A percentile compares a stretch with the other conserved stretches of the same genome.
phyloP scores from a whole-genome alignment of 2,329 filamentous ascomycete species.

The Scorias spongiosa region DNA sequence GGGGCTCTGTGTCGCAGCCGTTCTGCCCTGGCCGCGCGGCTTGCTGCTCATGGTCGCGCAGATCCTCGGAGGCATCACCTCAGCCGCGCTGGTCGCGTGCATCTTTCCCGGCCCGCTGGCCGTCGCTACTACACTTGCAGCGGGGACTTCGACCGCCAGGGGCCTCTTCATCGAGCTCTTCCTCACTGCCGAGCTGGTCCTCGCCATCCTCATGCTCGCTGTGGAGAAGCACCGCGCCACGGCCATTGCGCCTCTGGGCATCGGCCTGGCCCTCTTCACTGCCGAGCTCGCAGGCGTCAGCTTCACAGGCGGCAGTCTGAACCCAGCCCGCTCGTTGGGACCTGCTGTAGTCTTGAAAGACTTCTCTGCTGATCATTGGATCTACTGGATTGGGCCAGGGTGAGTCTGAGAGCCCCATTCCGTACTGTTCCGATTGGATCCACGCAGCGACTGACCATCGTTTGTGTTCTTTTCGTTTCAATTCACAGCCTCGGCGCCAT shows the following conservation, averaged over 20 bases:
- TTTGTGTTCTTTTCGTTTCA: no score
- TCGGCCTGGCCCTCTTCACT: conserved; percentile 41
- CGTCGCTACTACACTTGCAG: conserved; percentile 20
- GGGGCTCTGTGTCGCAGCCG: conserved; percentile 21
- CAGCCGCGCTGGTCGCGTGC: conserved; percentile 19
- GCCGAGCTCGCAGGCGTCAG: conserved; percentile 26
- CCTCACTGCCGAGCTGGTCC: conserved; percentile 25
- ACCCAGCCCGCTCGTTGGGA: conserved; percentile 22
- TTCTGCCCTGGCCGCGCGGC: conserved; percentile 20
- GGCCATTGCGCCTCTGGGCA: conserved; percentile 27
- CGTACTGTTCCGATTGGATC: no score
- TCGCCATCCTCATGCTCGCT: conserved; percentile 27
- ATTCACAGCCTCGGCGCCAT: conserved; percentile 9
- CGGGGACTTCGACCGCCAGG: conserved; percentile 21
- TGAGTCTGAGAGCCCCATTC: not conserved
- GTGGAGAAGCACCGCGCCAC: conserved; percentile 28
- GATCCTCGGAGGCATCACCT: conserved; percentile 23
- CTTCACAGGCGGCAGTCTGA: conserved; percentile 25
- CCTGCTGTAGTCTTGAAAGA: conserved; percentile 14
- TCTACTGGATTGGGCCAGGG: conserved; percentile 19
- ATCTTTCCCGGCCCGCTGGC: conserved; percentile 24
- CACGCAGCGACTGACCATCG: no score
- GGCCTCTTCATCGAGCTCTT: conserved; percentile 28
- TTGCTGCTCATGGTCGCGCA: conserved; percentile 21
- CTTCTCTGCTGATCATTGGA: conserved; percentile 9